Base-by-base conservation (phyloP, 2,329 filamentous ascomycete species). In the Ascochyta clinopodiicola region DNA sequence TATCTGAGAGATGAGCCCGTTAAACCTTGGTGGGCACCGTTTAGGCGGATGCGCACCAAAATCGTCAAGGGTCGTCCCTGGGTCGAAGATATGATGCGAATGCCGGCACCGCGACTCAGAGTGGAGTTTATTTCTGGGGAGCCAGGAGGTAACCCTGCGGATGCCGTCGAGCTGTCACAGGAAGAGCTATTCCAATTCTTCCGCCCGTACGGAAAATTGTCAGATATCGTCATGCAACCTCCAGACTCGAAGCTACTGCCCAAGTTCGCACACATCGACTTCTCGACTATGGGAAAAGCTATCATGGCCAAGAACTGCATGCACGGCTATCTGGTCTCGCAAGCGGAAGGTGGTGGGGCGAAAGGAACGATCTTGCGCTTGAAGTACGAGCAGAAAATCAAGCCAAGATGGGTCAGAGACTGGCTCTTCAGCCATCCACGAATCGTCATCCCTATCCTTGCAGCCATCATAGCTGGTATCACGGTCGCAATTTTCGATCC, bases 401-500 rank as follows among this genome's bases (percentile, higher is more conserved):
- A 92, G 66, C 80, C 85, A 0, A 87, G 92, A 59, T 91, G 88
- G 79, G 86, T 96, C 51, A 90, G 90, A 80, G 91, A 96, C 61
- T 98, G 92, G 93, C 76, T 98, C 25, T 82, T 90, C 9, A 90
- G 80, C 54, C 95, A 99, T 68, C 93, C 94, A 0, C 85, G 92
- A 44, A 91, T 98, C 40, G 90, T 96, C 24, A 88, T 99, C 42
- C 94, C 95, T 0, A 77, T 90, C 1, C 49, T 96, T 1, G 92
- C 91, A 15, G 94, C 92, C 1, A 77, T 98, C 2, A 72, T 96
- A 27, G 92, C 93, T 0, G 88, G 89, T 31, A 80, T 95, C 43
- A 96, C 93, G 0, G 92, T 97, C 19, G 86, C 91, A 1, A 82
- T 98, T 7, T 98, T 99, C 68, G 95, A 99, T 66, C 95, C 95